Base-by-base conservation (phyloP, 805 yeast genomes). In the Jamesozyma rosinii region DNA sequence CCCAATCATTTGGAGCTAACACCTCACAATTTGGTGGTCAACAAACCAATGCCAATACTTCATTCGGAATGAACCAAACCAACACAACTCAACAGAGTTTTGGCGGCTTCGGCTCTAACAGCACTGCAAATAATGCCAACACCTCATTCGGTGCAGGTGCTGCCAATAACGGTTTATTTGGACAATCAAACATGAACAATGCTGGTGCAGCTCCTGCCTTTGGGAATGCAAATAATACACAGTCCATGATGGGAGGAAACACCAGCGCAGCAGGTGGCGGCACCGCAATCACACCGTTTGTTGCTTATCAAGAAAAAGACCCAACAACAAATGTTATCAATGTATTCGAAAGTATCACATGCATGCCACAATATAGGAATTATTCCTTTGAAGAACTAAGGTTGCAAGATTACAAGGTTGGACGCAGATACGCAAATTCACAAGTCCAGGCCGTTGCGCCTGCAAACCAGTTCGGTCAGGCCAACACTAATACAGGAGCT, bases 351-450 rank as follows among this genome's bases (percentile, higher is more conserved):
- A n/a, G n/a, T n/a, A n/a, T n/a, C n/a, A n/a, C n/a, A n/a, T n/a
- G n/a, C n/a, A n/a, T n/a, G n/a, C n/a, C n/a, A n/a, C n/a, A n/a
- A n/a, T n/a, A n/a, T n/a, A n/a, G n/a, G n/a, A n/a, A n/a, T n/a
- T n/a, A n/a, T n/a, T 56, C 59, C 65, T 75, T 80, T 56, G 97
- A 88, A 62, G 98, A 92, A 60, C 74, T 92, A 63, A 76, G 99
- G 58, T 68, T 75, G 52, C 90, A 83, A 61, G 99, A 92, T 65
- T 92, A 92, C 60, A 77, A 78, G 53, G 89, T 85, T 14, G 76
- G 68, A 48, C 64, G 69, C 22, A 60, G 49, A 38, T 55, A 50
- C 40, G 26, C 43, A 5, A 44, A 44, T 35, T 34, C 45, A 13
- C 43, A 40, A 26, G 43, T 40, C 2, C 34, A 33, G 3, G 22